These are phyloP conservation scores for Botryotinia convoluta DNA, from an alignment of 2,329 filamentous ascomycete genomes.

Conservation along the genomic window DNA sequence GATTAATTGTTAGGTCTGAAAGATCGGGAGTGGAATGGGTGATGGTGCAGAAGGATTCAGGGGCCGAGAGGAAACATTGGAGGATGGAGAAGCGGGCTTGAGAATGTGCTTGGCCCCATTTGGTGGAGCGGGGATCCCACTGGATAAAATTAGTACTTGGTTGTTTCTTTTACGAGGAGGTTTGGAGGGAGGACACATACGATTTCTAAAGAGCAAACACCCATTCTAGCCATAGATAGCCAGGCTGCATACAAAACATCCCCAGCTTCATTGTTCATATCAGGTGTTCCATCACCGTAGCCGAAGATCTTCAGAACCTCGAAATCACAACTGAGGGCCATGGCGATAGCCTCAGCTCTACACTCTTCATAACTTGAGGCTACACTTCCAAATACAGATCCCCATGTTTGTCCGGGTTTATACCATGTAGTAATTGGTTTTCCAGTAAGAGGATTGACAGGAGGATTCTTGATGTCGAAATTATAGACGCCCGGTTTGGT, in stretches of 20 bases:
- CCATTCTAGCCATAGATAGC: constrained; percentile 91
- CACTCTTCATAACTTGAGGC: constrained; percentile 93
- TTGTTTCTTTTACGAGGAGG: background rate
- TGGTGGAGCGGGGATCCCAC: constrained; percentile 87
- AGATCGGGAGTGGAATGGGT: constrained; percentile 67
- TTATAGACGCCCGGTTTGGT: constrained; percentile 79
- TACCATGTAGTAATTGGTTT: constrained; percentile 85
- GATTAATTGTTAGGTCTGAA: constrained; percentile 74
- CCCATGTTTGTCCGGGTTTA: constrained; percentile 94
- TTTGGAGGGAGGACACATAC: background rate
- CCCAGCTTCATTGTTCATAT: constrained; percentile 75
- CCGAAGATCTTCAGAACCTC: constrained; percentile 87
- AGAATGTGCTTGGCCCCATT: constrained; percentile 92
- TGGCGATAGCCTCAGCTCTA: constrained; percentile 88
- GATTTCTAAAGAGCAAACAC: constrained; percentile 81
- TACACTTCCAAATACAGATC: constrained; percentile 83
- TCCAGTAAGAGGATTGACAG: constrained; percentile 73
- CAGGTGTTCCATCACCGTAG: constrained; percentile 71
- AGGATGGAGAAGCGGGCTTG: constrained; percentile 89
- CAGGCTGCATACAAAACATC: constrained; percentile 88
- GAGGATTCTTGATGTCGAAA: constrained; percentile 80
- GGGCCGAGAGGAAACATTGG: constrained; percentile 78
- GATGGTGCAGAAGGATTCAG: constrained; percentile 82
- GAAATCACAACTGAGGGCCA: constrained; percentile 88
- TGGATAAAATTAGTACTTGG: background rate